Base-by-base conservation (phyloP, 345 rosid species). In the Aquilaria yunnanensis region DNA sequence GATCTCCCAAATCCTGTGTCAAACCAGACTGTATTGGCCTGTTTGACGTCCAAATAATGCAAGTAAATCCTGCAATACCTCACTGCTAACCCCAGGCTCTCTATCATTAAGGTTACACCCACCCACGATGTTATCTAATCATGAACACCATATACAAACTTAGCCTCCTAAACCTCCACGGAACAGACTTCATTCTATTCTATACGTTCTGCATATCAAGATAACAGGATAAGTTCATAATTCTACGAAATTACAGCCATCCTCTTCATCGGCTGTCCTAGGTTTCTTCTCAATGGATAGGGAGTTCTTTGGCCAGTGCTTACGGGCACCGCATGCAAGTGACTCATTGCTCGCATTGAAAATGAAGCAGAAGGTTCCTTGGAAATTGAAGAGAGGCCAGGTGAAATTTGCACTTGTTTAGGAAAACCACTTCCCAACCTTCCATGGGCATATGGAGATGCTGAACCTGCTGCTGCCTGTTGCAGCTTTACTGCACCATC, bases 401-500 rank as follows among this genome's bases (percentile, higher is more conserved):
- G 54, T 53, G 77, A 67, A 41, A 65, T 59, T 53, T 8, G 59
- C 62, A 59, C 63, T 47, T 67, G 75, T 62, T 50, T 72, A 5
- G 76, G 64, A 52, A 60, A 49, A 51, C 70, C 16, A 16, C 54
- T 14, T 9, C 52, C 52, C 59, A 57, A 56, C 59, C 70, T 47
- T 57, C 62, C 63, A 14, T 51, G 71, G 51, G 67, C 64, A 55
- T 60, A 60, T 30, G 53, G 32, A 54, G 74, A 63, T 41, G 54
- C 30, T 10, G 55, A 47, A 55, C 70, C 64, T 49, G 71, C 67
- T 60, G 73, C 67, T n/a, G 68, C 69, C 7, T 72, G 74, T 49
- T 72, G 79, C 23, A 23, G 23, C 65, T 67, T 77, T 48, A 74
- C 70, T 47, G 85, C 81, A 62, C 74, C 81, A 54, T 80, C 81